phyloP scores from a whole-genome alignment of 352 stramenopile genomes.

The Pythium phragmitis region DNA sequence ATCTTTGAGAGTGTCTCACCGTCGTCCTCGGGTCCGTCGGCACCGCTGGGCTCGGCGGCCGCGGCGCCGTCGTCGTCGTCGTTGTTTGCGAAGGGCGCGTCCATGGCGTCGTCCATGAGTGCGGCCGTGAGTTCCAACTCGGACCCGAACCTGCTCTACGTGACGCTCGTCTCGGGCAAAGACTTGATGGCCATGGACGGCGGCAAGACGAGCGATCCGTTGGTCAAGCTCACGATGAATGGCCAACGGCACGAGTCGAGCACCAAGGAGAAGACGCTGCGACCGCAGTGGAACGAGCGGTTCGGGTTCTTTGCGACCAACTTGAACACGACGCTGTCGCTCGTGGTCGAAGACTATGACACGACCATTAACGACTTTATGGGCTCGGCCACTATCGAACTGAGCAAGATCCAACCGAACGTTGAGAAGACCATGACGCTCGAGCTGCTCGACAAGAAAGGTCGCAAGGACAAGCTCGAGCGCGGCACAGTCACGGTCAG shows the following conservation, averaged over 20 bases:
- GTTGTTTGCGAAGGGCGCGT: neutral
- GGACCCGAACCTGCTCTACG: constrained; percentile 64
- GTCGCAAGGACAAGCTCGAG: constrained; percentile 68
- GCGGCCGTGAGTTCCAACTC: constrained; percentile 19
- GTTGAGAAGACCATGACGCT: constrained; percentile 56
- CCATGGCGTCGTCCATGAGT: constrained; percentile 26
- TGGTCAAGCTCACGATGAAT: constrained; percentile 75
- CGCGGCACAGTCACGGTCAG: constrained; percentile 50
- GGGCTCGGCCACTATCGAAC: constrained; percentile 55
- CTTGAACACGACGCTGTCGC: constrained; percentile 44
- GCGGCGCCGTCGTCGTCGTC: constrained; percentile 7
- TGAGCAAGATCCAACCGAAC: constrained; percentile 54
- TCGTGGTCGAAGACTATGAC: constrained; percentile 75
- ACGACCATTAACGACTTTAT: constrained; percentile 84
- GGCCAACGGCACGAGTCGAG: constrained; percentile 82
- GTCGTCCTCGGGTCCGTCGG: neutral
- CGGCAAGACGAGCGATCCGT: constrained; percentile 82
- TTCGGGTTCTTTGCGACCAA: constrained; percentile 72
- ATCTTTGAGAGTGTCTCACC: constrained; percentile 33
- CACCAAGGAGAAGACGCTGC: constrained; percentile 72
- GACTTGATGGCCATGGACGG: constrained; percentile 87
- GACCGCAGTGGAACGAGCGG: constrained; percentile 72
- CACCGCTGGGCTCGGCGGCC: constrained; percentile 3
- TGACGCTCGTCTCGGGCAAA: constrained; percentile 73
- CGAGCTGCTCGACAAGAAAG: constrained; percentile 57